phyloP scores from a whole-genome alignment of 2,329 filamentous ascomycete genomes.

The Achaetomium macrosporum region DNA sequence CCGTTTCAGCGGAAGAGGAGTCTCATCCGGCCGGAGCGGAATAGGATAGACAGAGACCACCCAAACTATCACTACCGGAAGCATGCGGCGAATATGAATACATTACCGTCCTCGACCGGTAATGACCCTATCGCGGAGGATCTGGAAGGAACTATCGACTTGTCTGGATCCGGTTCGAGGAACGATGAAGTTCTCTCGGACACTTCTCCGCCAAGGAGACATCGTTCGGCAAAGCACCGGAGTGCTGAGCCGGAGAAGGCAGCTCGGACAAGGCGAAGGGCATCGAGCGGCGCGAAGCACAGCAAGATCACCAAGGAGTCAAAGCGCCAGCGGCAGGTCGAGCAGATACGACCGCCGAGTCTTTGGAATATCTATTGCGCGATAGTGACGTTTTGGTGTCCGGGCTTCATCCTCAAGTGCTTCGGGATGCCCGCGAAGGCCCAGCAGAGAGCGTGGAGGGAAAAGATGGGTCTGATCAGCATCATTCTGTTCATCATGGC shows the following conservation, averaged over 20 bases:
- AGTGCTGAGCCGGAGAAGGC: slow-evolving; percentile 35
- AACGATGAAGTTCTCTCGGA: slow-evolving; percentile 42
- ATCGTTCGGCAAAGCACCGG: slow-evolving; percentile 32
- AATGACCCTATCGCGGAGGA: slow-evolving; percentile 84
- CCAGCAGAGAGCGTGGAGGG: slow-evolving; percentile 89
- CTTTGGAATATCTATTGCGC: slow-evolving; percentile 95
- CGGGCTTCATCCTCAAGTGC: slow-evolving; percentile 75
- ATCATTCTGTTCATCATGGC: slow-evolving; percentile 84
- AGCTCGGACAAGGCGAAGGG: slow-evolving; percentile 29
- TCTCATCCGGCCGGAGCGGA: slow-evolving; percentile 82
- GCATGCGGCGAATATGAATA: slow-evolving; percentile 88
- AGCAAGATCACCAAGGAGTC: slow-evolving; percentile 59
- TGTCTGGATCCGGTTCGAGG: slow-evolving; percentile 40
- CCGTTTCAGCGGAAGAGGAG: slow-evolving; percentile 68
- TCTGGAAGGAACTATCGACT: slow-evolving; percentile 57
- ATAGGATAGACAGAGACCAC: slow-evolving; percentile 77
- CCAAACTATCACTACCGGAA: slow-evolving; percentile 95
- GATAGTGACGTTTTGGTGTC: slow-evolving; percentile 90
- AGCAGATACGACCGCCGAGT: slow-evolving; percentile 71
- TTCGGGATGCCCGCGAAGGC: slow-evolving; percentile 81
- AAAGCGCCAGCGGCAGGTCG: slow-evolving; percentile 46
- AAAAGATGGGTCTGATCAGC: slow-evolving; percentile 96
- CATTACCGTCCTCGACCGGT: slow-evolving; percentile 84
- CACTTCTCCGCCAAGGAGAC: slow-evolving; percentile 35
- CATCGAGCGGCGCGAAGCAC: slow-evolving; percentile 42